Evolutionary conservation across 495 filamentous ascomycete species (phyloP).

Genomic region (Penicillium odoratum): DNA sequence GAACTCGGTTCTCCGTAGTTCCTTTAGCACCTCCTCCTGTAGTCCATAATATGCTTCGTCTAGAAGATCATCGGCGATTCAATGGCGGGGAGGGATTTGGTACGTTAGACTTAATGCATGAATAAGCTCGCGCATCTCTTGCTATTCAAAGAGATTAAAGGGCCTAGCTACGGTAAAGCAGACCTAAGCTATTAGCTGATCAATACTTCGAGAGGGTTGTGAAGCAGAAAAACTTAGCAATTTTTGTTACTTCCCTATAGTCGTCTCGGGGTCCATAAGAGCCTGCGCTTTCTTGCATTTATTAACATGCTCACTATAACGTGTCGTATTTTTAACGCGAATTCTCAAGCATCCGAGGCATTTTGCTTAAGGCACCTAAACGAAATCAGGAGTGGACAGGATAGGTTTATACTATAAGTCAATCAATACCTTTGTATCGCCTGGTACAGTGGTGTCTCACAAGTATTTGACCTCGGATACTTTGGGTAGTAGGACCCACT

Average conservation of each 20-base stretch:
- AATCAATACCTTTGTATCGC: conserved; percentile 4
- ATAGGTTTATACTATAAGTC: too few relatives aligned
- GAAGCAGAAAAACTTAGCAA: too few relatives aligned
- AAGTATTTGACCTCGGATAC: too few relatives aligned
- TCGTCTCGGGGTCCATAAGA: too few relatives aligned
- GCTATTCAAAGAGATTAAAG: too few relatives aligned
- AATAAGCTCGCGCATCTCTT: conserved; percentile 7
- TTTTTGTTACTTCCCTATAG: too few relatives aligned
- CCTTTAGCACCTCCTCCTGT: too few relatives aligned
- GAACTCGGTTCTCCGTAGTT: too few relatives aligned
- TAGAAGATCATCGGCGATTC: conserved; percentile 11
- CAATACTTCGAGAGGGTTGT: conserved; percentile 6
- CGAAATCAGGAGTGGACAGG: too few relatives aligned
- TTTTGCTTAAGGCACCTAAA: conserved; percentile 2
- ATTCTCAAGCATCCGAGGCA: conserved; percentile 10
- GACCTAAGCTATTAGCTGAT: conserved; percentile 10
- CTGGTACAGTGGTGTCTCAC: too few relatives aligned
- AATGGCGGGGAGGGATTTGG: conserved; percentile 8
- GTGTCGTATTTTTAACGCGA: conserved; percentile 10
- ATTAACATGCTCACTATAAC: conserved; percentile 9
- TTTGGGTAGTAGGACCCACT: too few relatives aligned
- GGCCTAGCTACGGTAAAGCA: conserved; percentile 11
- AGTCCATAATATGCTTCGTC: conserved; percentile 8
- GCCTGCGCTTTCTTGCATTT: too few relatives aligned
- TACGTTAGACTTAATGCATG: conserved; percentile 10